Conservation (phyloP, 331 rosid species). For the Rhamnella rubrinervis region DNA sequence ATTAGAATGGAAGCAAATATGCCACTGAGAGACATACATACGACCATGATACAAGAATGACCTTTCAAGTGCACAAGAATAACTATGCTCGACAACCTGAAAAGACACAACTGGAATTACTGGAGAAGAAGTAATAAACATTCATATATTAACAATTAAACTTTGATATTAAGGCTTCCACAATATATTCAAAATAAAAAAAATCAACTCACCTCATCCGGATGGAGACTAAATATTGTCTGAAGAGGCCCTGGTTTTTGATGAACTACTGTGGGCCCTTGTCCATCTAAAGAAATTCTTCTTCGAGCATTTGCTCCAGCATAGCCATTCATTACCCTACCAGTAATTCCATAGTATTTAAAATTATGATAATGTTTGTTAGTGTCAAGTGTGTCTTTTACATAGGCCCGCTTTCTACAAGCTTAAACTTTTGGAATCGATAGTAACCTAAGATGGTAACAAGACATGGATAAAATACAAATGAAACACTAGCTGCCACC, state of each 20-base stretch:
- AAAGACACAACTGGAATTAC: conserved; percentile 28
- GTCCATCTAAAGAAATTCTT: conserved; percentile 65
- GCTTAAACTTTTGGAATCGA: neutral
- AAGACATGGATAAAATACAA: neutral
- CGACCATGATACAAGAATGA: conserved; percentile 99
- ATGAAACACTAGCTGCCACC: neutral
- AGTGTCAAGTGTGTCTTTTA: too few species aligned
- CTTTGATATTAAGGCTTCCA: neutral
- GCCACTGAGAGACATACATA: conserved; percentile 93
- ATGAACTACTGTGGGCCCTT: conserved; percentile 83
- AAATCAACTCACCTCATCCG: conserved; percentile 64
- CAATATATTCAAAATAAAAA: neutral
- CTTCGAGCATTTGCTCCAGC: conserved; percentile 73
- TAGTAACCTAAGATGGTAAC: neutral
- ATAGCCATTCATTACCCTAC: conserved; percentile 65
- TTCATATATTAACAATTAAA: conserved; percentile 1
- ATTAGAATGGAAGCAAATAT: conserved; percentile 95
- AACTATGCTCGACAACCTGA: conserved; percentile 92
- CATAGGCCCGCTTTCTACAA: neutral
- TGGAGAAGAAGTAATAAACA: conserved; percentile 12
- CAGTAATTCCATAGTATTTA: conserved; percentile 24
- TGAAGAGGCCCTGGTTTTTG: conserved; percentile 99
- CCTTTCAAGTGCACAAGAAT: conserved; percentile 98
- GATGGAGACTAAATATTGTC: conserved; percentile 78
- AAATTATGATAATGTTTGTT: conserved; percentile 7